phyloP scores from a whole-genome alignment of 2,329 filamentous ascomycete species.

The Fonsecaea erecta region DNA sequence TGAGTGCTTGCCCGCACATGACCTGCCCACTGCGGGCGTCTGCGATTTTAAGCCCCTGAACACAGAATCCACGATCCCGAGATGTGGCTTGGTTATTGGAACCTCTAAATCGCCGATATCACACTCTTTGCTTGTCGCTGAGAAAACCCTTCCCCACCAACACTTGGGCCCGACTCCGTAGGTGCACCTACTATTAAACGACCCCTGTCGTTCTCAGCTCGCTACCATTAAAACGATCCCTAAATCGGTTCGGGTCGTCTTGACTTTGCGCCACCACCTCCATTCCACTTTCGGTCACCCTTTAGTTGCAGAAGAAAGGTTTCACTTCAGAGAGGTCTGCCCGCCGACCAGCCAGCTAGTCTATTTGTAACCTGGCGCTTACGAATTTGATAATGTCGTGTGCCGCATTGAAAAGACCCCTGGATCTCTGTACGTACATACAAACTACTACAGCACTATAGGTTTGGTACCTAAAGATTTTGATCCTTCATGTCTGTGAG shows the following conservation, averaged over 20 bases:
- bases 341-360: neutral
- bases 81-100: neutral
- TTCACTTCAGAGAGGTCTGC: neutral
- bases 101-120: neutral
- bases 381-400: neutral
- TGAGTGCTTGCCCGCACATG: neutral
- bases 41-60: neutral
- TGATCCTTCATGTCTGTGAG: neutral
- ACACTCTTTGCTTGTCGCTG: neutral
- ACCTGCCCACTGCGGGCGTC: neutral
- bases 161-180: no score
- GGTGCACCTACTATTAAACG: neutral
- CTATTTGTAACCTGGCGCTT: neutral
- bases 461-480: neutral
- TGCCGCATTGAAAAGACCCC: neutral
- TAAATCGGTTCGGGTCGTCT: neutral
- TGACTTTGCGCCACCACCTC: neutral
- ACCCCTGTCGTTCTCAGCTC: neutral
- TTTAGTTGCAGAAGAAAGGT: neutral
- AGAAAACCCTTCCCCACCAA: neutral
- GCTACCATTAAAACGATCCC: neutral
- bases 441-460: neutral
- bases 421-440: neutral
- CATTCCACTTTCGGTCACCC: neutral
- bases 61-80: neutral